These are phyloP conservation scores for Beauveria sp. DNA, from an alignment of 2,329 filamentous ascomycete species.

Conservation along the genomic window DNA sequence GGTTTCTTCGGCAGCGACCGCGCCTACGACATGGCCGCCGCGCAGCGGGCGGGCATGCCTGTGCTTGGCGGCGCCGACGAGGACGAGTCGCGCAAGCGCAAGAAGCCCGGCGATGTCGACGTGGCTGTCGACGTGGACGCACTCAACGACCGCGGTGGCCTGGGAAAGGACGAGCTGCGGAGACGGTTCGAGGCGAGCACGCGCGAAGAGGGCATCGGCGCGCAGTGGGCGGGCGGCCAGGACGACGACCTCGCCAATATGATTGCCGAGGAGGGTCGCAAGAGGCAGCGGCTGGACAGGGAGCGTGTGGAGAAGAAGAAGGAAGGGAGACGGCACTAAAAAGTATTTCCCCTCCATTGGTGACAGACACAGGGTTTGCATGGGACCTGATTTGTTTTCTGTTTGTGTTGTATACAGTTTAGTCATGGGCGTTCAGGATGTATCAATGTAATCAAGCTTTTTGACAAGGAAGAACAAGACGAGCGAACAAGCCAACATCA, in stretches of 20 bases:
- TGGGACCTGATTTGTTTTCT: background rate
- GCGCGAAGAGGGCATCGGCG: conserved; percentile 57
- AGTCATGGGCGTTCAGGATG: background rate
- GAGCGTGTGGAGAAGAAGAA: conserved; percentile 64
- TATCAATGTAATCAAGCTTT: conserved; percentile 3
- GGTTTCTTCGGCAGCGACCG: conserved; percentile 96
- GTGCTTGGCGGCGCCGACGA: conserved; percentile 64
- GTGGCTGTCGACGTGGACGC: conserved; percentile 84
- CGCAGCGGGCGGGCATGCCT: conserved; percentile 48
- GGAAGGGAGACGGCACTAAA: conserved; percentile 24
- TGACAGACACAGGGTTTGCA: background rate
- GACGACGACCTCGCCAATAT: conserved; percentile 92
- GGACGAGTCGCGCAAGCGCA: conserved; percentile 71
- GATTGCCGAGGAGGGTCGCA: conserved; percentile 89
- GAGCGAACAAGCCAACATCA: background rate
- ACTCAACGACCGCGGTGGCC: conserved; percentile 63
- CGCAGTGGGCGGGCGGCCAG: conserved; percentile 52
- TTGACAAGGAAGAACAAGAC: background rate
- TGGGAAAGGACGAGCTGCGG: conserved; percentile 78
- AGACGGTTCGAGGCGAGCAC: conserved; percentile 70
- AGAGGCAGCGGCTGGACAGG: conserved; percentile 81
- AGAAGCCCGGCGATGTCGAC: conserved; percentile 94
- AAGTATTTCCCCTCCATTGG: background rate
- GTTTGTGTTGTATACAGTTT: conserved; percentile 3
- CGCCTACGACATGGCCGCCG: conserved; percentile 72